Base-by-base conservation (phyloP, 2,329 filamentous ascomycete species). In the Paraphoma sp. region DNA sequence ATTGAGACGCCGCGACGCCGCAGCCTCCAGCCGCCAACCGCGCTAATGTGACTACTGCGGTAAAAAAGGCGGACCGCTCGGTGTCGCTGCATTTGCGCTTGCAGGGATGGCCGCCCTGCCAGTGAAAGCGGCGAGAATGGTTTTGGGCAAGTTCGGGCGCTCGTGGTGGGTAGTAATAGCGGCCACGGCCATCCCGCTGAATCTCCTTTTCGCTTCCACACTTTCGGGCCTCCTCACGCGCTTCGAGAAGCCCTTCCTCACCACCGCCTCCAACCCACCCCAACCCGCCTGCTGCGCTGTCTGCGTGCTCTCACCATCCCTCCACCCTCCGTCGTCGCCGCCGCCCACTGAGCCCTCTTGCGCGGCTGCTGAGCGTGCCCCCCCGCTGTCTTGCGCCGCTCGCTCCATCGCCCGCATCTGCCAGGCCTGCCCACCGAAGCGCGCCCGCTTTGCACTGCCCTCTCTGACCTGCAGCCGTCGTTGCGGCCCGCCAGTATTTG, bases 181-280 rank as follows among this genome's bases (percentile, higher is more conserved):
- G 64, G 65, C 64, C 60, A 63, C 69, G 67, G 64, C 57, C 63
- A 49, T 43, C 63, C 68, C 69, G 68, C 66, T 68, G 68, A 69
- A 63, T 70, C 67, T 72, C 67, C 67, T 69, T 68, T 71, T 71
- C 69, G 68, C 67, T 70, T 71, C 70, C 68, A 69, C 54, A 64
- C 62, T 65, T 64, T 68, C 67, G 68, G 67, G 67, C 62, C 67
- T 66, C 63, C 57, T 68, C 61, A 70, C 69, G 64, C 67, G 65
- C 68, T 70, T 71, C 68, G 64, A 69, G 68, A 71, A 70, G 65
- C 58, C 65, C 49, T 60, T 62, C 57, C 16, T 45, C 54, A 56
- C 62, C 60, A 46, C 56, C 54, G 48, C 48, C 61, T 57, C 53
- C 51, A 44, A 50, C 46, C 38, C 44, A 45, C 45, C 52, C 52